Evolutionary conservation across 2,329 filamentous ascomycete genomes (phyloP).

Genomic region (Fusarium newnesense): DNA sequence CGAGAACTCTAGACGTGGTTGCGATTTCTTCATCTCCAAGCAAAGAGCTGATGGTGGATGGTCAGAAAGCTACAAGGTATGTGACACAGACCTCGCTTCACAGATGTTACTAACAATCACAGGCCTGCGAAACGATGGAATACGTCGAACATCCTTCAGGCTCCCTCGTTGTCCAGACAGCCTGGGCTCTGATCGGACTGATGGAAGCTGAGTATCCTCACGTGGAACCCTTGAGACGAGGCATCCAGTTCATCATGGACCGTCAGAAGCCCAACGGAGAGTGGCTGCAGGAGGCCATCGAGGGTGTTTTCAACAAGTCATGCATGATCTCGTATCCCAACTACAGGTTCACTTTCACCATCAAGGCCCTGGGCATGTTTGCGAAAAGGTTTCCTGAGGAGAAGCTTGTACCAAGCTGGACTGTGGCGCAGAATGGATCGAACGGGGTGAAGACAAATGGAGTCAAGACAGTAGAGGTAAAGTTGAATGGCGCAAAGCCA

Average conservation of each 20-base stretch:
- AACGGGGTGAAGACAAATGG: neutral
- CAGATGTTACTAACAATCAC: conserved; percentile 26
- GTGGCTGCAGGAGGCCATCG: conserved; percentile 95
- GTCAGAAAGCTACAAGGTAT: conserved; percentile 89
- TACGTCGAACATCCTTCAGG: conserved; percentile 80
- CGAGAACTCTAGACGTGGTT: conserved; percentile 75
- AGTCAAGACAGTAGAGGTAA: neutral
- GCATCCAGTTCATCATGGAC: conserved; percentile 82
- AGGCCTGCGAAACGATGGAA: conserved; percentile 80
- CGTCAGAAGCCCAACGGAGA: conserved; percentile 90
- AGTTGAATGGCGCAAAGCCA: neutral
- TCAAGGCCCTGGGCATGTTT: conserved; percentile 95
- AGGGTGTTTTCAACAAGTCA: conserved; percentile 98
- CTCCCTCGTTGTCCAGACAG: conserved; percentile 93
- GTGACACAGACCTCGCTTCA: conserved; percentile 18
- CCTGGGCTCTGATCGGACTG: conserved; percentile 86
- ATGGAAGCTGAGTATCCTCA: conserved; percentile 87
- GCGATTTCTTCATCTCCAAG: conserved; percentile 85
- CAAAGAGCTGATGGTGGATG: conserved; percentile 93
- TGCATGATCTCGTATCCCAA: conserved; percentile 99
- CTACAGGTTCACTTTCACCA: conserved; percentile 96
- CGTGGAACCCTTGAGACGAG: conserved; percentile 75
- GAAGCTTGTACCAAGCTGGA: conserved; percentile 53
- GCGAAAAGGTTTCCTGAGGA: conserved; percentile 76
- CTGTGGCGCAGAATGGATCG: conserved; percentile 5